Evolutionary conservation across 2,329 filamentous ascomycete species (phyloP), one percentile per base, ranked within the genome.

Genomic region (Pestalotiopsis fici): DNA sequence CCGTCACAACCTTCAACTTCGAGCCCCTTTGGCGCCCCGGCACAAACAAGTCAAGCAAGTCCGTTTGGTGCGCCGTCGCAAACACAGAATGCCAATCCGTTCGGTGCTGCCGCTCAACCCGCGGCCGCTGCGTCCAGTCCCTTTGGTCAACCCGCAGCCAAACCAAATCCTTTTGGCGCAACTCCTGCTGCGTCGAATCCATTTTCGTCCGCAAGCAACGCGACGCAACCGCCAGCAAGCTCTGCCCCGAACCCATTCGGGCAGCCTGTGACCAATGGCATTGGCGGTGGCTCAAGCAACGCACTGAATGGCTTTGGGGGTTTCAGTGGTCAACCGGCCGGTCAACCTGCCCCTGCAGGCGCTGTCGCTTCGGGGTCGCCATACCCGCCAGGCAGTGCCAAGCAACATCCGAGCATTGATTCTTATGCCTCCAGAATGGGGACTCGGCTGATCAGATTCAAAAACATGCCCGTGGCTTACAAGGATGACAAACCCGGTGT

Each of bases 401-500:
- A 77, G 67, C 77, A 83, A 66, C 85, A 86, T 64, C 84, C 83
- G 3, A 70, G 80, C 3, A 68, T 81, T 12, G 78, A 80, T 9
- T 82, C 78, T 64, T 87, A 88, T 71, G 79, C 78, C 12, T 76
- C 78, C 3, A 82, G 78, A 15, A 78, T 80, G 75, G 79, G 81
- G 55, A 83, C 84, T 0, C 78, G 78, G 37, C 78, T 93, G 1
- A 77, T 79, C 0, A 80, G 81, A 67, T 94, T 91, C 83, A 92
- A 92, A 71, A 88, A 88, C 21, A 87, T 87, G 69, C 83, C 83
- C 0, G 90, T 93, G 0, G 78, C 81, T 1, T 93, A 93, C 76
- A 83, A 87, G 71, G 72, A 75, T 68, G 2, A 65, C 69, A 35
- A 73, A 73, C 64, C 72, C 67, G 64, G 76, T 72, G 55, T 68